These are phyloP conservation scores for Botrytis paeoniae DNA, from an alignment of 2,329 filamentous ascomycete species.

Conservation along the genomic window DNA sequence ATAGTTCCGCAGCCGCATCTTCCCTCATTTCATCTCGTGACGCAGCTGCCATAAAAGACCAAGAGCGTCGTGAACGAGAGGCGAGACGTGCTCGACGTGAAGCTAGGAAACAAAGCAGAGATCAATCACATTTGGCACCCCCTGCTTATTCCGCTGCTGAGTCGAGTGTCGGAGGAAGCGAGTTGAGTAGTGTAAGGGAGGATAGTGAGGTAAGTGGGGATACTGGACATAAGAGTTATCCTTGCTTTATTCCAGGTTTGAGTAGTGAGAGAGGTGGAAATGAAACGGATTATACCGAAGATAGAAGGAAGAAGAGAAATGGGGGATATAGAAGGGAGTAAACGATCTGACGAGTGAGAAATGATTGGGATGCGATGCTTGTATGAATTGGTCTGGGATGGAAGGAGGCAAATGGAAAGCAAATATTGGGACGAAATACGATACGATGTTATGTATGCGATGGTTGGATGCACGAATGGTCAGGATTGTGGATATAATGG, in stretches of 20 bases:
- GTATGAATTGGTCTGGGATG: neutral
- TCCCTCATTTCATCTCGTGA: conserved; percentile 15
- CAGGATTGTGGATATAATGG: neutral
- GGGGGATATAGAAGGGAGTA: conserved; percentile 20
- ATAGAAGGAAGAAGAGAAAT: conserved; percentile 34
- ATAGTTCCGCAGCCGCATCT: conserved; percentile 23
- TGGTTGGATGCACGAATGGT: neutral
- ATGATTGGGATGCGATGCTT: neutral
- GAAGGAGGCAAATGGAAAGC: neutral
- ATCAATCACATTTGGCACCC: conserved; percentile 19
- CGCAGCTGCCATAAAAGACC: conserved; percentile 22
- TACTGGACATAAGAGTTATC: conserved; percentile 39
- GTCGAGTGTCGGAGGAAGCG: conserved; percentile 12
- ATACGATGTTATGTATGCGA: neutral
- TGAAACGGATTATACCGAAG: conserved; percentile 34
- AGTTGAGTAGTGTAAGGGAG: conserved; percentile 26
- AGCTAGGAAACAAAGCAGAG: conserved; percentile 28
- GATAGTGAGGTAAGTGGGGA: conserved; percentile 31
- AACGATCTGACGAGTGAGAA: neutral
- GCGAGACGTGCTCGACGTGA: conserved; percentile 23
- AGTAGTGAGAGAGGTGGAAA: conserved; percentile 26
- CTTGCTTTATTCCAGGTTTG: conserved; percentile 38
- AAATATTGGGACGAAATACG: conserved; percentile 6
- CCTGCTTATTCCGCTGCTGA: conserved; percentile 13
- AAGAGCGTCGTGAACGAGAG: conserved; percentile 20